phyloP scores from a whole-genome alignment of 2,329 filamentous ascomycete genomes.

The Tolypocladium amazonense region DNA sequence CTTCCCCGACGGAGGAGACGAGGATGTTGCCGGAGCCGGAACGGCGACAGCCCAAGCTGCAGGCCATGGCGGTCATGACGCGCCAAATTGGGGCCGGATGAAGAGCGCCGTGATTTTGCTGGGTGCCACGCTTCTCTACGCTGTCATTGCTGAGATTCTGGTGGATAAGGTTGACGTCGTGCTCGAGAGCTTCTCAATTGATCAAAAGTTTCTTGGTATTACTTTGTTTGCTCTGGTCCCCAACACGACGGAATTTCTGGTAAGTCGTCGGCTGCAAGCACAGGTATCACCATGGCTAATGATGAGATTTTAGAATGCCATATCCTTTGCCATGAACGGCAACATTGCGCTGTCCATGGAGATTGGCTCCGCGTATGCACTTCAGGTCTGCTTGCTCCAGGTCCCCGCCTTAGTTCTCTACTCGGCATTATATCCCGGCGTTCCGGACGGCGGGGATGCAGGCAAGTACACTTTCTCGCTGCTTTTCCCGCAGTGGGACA shows the following conservation, averaged over 20 bases:
- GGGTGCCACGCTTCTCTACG: slow-evolving; percentile 81
- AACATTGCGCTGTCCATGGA: slow-evolving; percentile 99
- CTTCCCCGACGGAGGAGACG: slow-evolving; percentile 36
- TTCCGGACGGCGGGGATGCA: slow-evolving; percentile 25
- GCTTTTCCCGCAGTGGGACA: slow-evolving; percentile 98
- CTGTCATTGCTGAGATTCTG: slow-evolving; percentile 93
- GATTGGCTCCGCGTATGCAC: slow-evolving; percentile 91
- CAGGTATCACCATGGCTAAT: slow-evolving; percentile 1
- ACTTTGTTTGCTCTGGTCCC: slow-evolving; percentile 94
- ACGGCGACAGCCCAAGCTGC: slow-evolving; percentile 21
- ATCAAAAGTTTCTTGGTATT: slow-evolving; percentile 95
- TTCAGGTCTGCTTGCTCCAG: slow-evolving; percentile 92
- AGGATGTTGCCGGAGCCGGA: slow-evolving; percentile 17
- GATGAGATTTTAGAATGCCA: slow-evolving; percentile 60
- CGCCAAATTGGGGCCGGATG: slow-evolving; percentile 91
- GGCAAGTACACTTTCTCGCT: slow-evolving; percentile 64
- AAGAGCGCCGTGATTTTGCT: slow-evolving; percentile 89
- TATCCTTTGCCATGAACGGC: slow-evolving; percentile 98
- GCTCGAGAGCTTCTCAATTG: slow-evolving; percentile 76
- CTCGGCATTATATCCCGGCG: slow-evolving; percentile 59
- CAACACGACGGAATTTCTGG: slow-evolving; percentile 95
- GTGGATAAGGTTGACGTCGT: slow-evolving; percentile 98
- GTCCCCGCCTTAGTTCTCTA: slow-evolving; percentile 89
- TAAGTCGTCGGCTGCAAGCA: slow-evolving; percentile 31
- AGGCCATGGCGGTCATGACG: slow-evolving; percentile 72